Evolutionary conservation across 169 alveolate species (phyloP).

Genomic region (Amoebophrya sp.): DNA sequence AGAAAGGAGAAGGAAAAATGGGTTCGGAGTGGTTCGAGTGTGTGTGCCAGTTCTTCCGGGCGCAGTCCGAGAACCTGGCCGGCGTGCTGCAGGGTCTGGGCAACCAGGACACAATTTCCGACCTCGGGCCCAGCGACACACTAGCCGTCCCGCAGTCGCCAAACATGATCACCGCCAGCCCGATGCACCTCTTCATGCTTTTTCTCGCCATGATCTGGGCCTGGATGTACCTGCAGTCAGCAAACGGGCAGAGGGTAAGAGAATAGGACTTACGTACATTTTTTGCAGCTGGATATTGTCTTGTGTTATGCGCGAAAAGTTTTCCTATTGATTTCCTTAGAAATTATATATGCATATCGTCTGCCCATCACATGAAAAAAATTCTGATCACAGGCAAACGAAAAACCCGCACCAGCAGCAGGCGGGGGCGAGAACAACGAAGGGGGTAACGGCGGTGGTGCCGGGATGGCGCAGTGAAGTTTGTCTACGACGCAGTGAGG

Average conservation of each 20-base stretch:
- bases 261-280: too few species aligned
- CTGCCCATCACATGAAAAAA: too few species aligned
- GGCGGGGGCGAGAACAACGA: neutral
- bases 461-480: neutral
- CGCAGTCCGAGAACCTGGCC: conserved; percentile 12
- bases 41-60: conserved; percentile 19
- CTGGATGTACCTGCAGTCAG: neutral
- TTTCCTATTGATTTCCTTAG: too few species aligned
- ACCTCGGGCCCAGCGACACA: neutral
- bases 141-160: neutral
- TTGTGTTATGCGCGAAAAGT: too few species aligned
- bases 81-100: conserved; percentile 21
- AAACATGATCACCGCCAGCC: neutral
- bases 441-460: neutral
- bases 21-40: neutral
- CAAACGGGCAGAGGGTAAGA: too few species aligned
- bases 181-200: neutral
- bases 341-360: too few species aligned
- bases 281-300: too few species aligned
- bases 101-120: neutral
- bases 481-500: too few species aligned
- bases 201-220: neutral
- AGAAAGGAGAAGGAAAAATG: neutral
- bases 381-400: neutral
- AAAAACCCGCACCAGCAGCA: neutral